Conservation (phyloP, 2,329 filamentous ascomycete species). For the Bipolaris sorokiniana region DNA sequence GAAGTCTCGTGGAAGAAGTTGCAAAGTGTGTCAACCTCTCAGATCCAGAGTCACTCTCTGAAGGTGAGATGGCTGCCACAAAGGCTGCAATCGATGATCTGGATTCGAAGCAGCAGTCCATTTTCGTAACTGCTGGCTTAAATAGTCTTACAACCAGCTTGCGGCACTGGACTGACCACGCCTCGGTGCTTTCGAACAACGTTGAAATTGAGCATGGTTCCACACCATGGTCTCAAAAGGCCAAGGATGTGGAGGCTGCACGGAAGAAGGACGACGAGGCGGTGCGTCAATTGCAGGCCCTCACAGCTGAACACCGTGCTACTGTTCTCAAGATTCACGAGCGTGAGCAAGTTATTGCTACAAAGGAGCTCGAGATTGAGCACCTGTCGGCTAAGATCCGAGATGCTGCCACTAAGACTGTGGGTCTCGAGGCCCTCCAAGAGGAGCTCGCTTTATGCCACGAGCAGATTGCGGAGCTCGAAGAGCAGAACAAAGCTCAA, state of each 20-base stretch:
- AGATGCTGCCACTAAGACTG: slow-evolving; percentile 36
- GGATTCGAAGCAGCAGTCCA: slow-evolving; percentile 9
- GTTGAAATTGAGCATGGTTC: slow-evolving; percentile 70
- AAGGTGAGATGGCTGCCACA: slow-evolving; percentile 4
- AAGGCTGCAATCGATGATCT: slow-evolving; percentile 13
- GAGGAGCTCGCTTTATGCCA: slow-evolving; percentile 28
- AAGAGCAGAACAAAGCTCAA: slow-evolving; percentile 25
- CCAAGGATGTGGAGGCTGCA: slow-evolving; percentile 79
- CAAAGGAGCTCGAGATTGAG: slow-evolving; percentile 75
- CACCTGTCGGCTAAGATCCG: slow-evolving; percentile 72
- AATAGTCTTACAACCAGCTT: slow-evolving; percentile 6
- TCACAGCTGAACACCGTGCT: slow-evolving; percentile 81
- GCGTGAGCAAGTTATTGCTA: slow-evolving; percentile 77
- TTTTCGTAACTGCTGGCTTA: slow-evolving; percentile 10
- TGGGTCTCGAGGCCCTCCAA: slow-evolving; percentile 29
- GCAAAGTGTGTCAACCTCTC: slow-evolving; percentile 11
- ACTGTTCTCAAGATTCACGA: slow-evolving; percentile 70
- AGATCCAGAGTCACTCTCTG: slow-evolving; percentile 10
- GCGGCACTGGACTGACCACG: slow-evolving; percentile 67
- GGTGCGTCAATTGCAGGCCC: slow-evolving; percentile 80
- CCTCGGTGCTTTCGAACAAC: slow-evolving; percentile 53
- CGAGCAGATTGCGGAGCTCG: slow-evolving; percentile 29
- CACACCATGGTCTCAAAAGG: slow-evolving; percentile 83
- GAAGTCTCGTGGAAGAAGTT: slow-evolving; percentile 20
- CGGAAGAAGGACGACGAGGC: slow-evolving; percentile 81